Percentiles rank a stretch among this genome's conserved stretches.
Conservation (phyloP, 2,329 filamentous ascomycete species). For the Cryphonectria nitschkei region DNA sequence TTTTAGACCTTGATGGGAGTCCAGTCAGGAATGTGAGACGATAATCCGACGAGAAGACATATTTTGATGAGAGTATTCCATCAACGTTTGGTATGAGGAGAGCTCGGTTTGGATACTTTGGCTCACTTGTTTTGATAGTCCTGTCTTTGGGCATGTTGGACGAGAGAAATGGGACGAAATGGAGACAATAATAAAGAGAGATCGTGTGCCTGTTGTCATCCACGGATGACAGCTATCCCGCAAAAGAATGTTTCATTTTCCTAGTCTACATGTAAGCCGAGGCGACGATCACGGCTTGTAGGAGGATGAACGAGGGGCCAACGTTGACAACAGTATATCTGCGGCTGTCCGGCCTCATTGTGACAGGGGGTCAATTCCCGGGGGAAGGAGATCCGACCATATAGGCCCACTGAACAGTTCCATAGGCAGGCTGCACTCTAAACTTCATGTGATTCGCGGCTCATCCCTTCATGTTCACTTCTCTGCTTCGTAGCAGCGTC, state of each 20-base stretch:
- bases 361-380: neutral
- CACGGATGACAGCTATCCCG: neutral
- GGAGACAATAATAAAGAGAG: neutral
- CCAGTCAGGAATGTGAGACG: neutral
- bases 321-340: neutral
- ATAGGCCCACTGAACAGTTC: neutral
- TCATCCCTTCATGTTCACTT: neutral
- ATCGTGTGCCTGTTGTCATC: neutral
- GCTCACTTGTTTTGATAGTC: neutral
- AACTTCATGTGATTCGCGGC: neutral
- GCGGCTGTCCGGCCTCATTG: neutral
- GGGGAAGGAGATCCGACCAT: neutral
- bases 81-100: neutral
- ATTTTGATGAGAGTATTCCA: no score
- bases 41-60: neutral
- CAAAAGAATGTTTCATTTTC: neutral
- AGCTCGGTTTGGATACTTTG: neutral
- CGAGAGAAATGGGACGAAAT: neutral
- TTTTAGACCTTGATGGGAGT: neutral
- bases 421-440: neutral
- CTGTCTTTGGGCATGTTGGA: neutral
- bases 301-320: neutral
- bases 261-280: neutral
- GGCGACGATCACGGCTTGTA: neutral
- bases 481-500: neutral